These are phyloP conservation scores for Nakaseomyces uthaithaninus DNA, from an alignment of 1,139 yeast species.

Conservation along the genomic window DNA sequence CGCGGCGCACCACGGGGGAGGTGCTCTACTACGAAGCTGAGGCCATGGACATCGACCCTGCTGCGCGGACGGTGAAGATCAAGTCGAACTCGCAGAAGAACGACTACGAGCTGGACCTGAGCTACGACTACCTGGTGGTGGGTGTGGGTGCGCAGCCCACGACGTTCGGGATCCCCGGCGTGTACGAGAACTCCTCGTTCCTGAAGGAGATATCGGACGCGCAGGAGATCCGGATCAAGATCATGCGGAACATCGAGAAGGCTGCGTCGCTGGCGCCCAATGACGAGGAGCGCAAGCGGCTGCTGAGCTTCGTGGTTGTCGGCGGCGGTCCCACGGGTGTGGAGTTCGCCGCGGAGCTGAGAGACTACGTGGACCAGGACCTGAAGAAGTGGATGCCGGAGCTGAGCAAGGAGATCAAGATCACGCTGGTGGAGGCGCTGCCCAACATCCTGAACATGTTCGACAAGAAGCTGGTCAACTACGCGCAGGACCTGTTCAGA, in stretches of 20 bases:
- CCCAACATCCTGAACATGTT: conserved; percentile 87
- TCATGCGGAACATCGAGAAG: conserved; percentile 76
- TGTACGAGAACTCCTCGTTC: conserved; percentile 75
- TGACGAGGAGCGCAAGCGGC: conserved; percentile 71
- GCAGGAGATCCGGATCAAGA: conserved; percentile 61
- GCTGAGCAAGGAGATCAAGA: conserved; percentile 69
- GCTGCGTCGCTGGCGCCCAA: conserved; percentile 69
- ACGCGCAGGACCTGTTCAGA: conserved; percentile 73
- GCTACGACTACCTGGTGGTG: conserved; percentile 73
- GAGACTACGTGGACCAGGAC: conserved; percentile 90
- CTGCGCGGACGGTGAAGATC: conserved; percentile 51
- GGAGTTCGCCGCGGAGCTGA: conserved; percentile 90
- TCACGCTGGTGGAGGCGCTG: conserved; percentile 81
- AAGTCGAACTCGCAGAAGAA: conserved; percentile 31
- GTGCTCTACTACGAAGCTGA: conserved; percentile 87
- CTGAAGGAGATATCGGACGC: conserved; percentile 84
- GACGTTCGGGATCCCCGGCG: conserved; percentile 91
- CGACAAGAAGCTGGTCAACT: conserved; percentile 72
- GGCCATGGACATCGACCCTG: conserved; percentile 74
- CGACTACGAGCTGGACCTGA: conserved; percentile 42
- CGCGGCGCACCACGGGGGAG: conserved; percentile 66
- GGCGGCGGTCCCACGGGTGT: conserved; percentile 99
- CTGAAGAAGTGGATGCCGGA: conserved; percentile 83
- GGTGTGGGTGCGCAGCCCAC: conserved; percentile 93
- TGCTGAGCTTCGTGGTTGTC: conserved; percentile 76